Evolutionary conservation across 2,329 filamentous ascomycete genomes (phyloP).

Genomic region (Aureobasidium sp.): DNA sequence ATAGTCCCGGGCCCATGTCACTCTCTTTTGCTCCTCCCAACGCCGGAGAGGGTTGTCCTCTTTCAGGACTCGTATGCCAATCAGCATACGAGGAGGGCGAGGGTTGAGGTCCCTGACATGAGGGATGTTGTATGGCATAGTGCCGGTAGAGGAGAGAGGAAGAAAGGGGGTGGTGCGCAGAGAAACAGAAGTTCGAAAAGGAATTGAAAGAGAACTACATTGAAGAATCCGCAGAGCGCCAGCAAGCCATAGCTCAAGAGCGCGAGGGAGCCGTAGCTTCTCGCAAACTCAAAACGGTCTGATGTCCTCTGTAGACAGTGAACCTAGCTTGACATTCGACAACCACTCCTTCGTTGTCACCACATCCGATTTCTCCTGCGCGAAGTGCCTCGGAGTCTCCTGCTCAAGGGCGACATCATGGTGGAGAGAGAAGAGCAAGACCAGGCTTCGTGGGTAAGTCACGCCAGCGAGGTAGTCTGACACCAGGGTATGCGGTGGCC

Average conservation of each 20-base stretch:
- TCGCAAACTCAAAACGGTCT: not conserved
- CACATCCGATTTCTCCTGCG: not conserved
- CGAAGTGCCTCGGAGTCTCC: not conserved
- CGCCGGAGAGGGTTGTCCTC: not conserved
- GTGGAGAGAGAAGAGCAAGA: not conserved
- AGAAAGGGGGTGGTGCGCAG: not conserved
- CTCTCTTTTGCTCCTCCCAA: not conserved
- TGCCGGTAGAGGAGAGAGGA: not conserved
- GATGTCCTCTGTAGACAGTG: not conserved
- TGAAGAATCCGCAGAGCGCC: not conserved
- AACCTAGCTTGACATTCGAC: not conserved
- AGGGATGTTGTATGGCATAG: not conserved
- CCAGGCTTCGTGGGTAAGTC: not conserved
- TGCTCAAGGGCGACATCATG: not conserved
- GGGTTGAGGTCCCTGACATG: not conserved
- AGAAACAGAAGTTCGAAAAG: not conserved
- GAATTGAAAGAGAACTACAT: not conserved
- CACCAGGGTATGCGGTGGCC: not conserved
- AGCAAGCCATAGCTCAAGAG: not conserved
- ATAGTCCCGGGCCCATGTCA: not conserved
- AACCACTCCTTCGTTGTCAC: not conserved
- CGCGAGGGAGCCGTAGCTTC: not conserved
- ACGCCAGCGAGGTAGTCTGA: not conserved
- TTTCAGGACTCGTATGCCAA: not conserved
- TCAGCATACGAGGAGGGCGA: not conserved